These are phyloP conservation scores for Schizothecium vesticola DNA, from an alignment of 495 filamentous ascomycete species.

Conservation along the genomic window DNA sequence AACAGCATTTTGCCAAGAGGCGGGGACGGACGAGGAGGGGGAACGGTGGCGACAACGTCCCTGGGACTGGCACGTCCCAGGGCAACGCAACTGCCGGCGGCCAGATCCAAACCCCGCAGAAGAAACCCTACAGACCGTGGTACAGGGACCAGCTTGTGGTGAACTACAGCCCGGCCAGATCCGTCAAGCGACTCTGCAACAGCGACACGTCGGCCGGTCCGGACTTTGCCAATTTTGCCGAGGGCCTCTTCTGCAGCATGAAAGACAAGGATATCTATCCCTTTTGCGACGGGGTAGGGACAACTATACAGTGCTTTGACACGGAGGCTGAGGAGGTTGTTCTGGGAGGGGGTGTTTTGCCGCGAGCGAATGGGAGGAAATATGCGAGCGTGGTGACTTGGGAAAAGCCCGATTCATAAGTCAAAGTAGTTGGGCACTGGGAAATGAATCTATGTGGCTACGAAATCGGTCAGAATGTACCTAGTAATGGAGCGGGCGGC, in stretches of 20 bases:
- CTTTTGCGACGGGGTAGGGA: conserved; percentile 1
- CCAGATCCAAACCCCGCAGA: background rate
- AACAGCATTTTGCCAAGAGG: background rate
- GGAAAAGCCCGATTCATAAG: too few relatives aligned
- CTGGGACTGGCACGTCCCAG: too few relatives aligned
- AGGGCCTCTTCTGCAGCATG: conserved; percentile 31
- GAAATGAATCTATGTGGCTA: too few relatives aligned
- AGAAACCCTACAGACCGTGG: background rate
- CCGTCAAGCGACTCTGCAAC: conserved; percentile 23
- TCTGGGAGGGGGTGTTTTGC: too few relatives aligned
- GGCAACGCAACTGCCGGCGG: background rate
- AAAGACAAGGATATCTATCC: conserved; percentile 22
- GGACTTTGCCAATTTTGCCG: conserved; percentile 23
- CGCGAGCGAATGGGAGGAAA: too few relatives aligned
- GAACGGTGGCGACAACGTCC: too few relatives aligned
- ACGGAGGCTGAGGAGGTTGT: background rate
- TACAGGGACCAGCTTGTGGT: conserved; percentile 18
- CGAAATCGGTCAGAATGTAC: too few relatives aligned
- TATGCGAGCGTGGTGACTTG: too few relatives aligned
- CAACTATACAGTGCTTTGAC: background rate
- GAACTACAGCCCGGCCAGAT: conserved; percentile 14
- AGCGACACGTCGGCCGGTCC: conserved; percentile 27
- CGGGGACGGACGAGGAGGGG: too few relatives aligned
- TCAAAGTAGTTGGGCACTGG: too few relatives aligned
- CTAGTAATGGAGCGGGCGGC: too few relatives aligned